These are phyloP conservation scores for Sanghuangporus weigelae DNA, from an alignment of 1,284 basidiomycete genomes.

Conservation along the genomic window DNA sequence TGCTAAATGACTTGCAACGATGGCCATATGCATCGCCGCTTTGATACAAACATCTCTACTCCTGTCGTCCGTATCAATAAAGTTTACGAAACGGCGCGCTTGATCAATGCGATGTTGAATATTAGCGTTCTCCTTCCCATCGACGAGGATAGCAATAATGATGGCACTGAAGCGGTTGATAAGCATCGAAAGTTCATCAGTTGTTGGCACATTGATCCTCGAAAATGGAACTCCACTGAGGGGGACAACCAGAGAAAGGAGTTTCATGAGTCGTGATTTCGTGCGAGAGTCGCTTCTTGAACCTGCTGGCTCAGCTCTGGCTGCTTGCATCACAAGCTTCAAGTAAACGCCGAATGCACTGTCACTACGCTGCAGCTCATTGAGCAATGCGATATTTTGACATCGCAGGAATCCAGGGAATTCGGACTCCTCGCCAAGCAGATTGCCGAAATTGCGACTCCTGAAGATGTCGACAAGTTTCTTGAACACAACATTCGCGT, in stretches of 20 bases:
- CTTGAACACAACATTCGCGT: slow-evolving; percentile 56
- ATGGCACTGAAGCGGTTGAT: slow-evolving; percentile 84
- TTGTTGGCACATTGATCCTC: slow-evolving; percentile 45
- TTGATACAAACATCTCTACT: slow-evolving; percentile 73
- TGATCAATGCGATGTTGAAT: slow-evolving; percentile 52
- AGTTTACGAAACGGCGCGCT: slow-evolving; percentile 65
- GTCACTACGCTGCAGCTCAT: slow-evolving; percentile 50
- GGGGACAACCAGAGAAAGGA: slow-evolving; percentile 78
- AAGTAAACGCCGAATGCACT: slow-evolving; percentile 79
- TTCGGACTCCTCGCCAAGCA: slow-evolving; percentile 69
- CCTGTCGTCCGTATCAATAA: slow-evolving; percentile 62
- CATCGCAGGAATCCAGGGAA: slow-evolving; percentile 76
- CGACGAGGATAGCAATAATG: slow-evolving; percentile 73
- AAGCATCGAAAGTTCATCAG: slow-evolving; percentile 70
- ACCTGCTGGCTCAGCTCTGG: slow-evolving; percentile 30
- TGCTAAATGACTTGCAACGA: slow-evolving; percentile 58
- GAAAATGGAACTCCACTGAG: slow-evolving; percentile 67
- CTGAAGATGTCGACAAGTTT: slow-evolving; percentile 76
- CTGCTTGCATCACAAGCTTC: slow-evolving; percentile 66
- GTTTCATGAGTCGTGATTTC: slow-evolving; percentile 55
- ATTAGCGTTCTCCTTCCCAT: slow-evolving; percentile 43
- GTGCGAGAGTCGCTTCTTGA: slow-evolving; percentile 32
- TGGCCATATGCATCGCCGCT: slow-evolving; percentile 72
- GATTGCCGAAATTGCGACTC: slow-evolving; percentile 73
- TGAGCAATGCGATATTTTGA: slow-evolving; percentile 52